phyloP scores from a whole-genome alignment of 352 stramenopile genomes.

The Globisporangium camurandrum region DNA sequence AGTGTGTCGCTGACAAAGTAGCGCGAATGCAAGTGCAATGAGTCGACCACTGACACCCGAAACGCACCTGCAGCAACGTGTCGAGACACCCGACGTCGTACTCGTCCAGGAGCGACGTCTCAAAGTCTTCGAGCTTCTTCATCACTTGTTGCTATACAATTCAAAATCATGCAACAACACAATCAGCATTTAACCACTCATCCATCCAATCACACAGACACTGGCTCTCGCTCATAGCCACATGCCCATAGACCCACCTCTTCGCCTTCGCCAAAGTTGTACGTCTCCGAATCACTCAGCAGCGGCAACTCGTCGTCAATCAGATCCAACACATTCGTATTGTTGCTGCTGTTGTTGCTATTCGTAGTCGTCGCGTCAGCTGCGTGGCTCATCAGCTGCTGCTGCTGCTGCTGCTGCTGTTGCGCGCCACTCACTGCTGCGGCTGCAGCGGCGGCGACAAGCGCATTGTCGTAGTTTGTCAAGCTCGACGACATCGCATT shows the following conservation, averaged over 20 bases:
- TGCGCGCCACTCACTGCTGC: not conserved
- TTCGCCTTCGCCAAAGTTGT: conserved; percentile 66
- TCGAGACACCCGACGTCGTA: conserved; percentile 83
- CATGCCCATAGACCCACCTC: conserved; percentile 28
- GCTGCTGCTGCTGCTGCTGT: not conserved
- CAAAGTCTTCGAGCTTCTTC: conserved; percentile 85
- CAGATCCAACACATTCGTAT: conserved; percentile 37
- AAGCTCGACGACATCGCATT: conserved; percentile 17
- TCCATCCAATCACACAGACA: too few relatives aligned
- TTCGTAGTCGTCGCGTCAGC: not conserved
- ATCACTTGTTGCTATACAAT: conserved; percentile 82
- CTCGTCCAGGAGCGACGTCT: conserved; percentile 79
- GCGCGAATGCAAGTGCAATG: not conserved
- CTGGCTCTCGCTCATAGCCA: not conserved
- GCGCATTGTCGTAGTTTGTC: conserved; percentile 14
- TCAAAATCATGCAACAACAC: too few relatives aligned
- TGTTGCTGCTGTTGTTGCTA: not conserved
- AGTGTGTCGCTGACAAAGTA: not conserved
- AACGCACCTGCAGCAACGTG: conserved; percentile 58
- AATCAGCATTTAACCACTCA: too few relatives aligned
- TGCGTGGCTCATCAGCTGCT: not conserved
- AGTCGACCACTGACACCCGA: not conserved
- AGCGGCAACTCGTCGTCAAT: conserved; percentile 71
- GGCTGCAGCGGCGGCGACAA: not conserved
- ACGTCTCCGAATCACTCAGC: conserved; percentile 60